Evolutionary conservation across 371 early-diverging fungal genomes (phyloP).

Genomic region (Syncephalastrum monosporum): DNA sequence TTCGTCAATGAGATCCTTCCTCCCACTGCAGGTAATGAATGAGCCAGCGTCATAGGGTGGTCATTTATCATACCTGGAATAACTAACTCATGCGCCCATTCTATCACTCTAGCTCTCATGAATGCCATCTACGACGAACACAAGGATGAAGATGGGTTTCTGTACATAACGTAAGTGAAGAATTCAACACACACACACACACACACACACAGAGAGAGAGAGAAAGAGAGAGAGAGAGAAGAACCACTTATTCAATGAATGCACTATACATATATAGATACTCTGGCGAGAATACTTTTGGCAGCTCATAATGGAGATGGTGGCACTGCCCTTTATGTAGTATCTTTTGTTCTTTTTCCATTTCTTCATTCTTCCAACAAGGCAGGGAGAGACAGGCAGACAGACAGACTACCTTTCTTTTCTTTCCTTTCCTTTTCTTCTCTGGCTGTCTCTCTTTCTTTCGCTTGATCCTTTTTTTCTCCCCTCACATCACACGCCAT

Average conservation of each 20-base stretch:
- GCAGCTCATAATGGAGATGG: constrained; percentile 20
- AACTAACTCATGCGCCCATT: no score
- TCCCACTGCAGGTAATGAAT: constrained; percentile 67
- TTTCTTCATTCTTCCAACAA: constrained; percentile 4
- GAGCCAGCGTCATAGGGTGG: no score
- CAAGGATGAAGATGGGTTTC: constrained; percentile 95
- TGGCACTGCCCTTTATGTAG: background rate
- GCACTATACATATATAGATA: constrained; percentile 36
- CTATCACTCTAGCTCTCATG: constrained; percentile 63
- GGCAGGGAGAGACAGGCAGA: no score
- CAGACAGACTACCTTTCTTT: background rate
- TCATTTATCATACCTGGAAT: no score
- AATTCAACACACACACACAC: no score
- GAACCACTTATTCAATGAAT: background rate
- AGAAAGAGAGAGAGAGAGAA: no score
- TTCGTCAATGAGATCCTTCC: constrained; percentile 96
- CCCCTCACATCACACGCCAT: background rate
- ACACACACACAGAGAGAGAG: no score
- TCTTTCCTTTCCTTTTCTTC: constrained; percentile 1
- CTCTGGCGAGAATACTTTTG: constrained; percentile 88
- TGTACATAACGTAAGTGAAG: constrained; percentile 79
- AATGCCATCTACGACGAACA: constrained; percentile 90
- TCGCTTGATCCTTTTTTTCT: background rate
- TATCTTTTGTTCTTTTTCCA: constrained; percentile 3
- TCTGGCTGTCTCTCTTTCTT: constrained; percentile 3